phyloP scores from a whole-genome alignment of 2,329 filamentous ascomycete genomes.

The Plectosphaerella plurivora region DNA sequence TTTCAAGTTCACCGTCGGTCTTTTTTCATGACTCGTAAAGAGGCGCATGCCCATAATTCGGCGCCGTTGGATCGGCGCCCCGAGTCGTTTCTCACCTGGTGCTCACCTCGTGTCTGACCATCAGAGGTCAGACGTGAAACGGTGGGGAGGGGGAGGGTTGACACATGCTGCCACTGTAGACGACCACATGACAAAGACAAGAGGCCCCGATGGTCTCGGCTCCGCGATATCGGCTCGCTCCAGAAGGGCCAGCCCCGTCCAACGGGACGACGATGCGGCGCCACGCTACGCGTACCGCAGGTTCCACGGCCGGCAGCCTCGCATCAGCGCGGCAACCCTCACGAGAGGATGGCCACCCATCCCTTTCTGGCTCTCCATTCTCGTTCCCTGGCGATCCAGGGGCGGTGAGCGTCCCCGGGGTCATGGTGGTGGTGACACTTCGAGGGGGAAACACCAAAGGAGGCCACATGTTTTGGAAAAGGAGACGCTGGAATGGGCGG shows the following conservation, averaged over 20 bases:
- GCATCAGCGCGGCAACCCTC: conserved; percentile 10
- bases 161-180: neutral
- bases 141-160: neutral
- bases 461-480: too few species aligned
- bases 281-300: too few species aligned
- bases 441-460: neutral
- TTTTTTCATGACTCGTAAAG: too few species aligned
- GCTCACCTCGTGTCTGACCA: neutral
- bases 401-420: neutral
- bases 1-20: too few species aligned
- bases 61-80: too few species aligned
- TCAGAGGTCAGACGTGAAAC: neutral
- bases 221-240: neutral
- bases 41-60: too few species aligned
- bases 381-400: conserved; percentile 2
- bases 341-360: conserved; percentile 4
- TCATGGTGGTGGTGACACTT: neutral
- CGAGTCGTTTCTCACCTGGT: too few species aligned
- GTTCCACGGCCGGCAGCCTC: too few species aligned
- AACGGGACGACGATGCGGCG: neutral
- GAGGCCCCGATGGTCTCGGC: neutral
- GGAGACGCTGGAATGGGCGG: neutral
- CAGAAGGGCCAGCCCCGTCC: neutral
- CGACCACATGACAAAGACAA: neutral
- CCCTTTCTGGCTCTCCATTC: too few species aligned